Evolutionary conservation across 768 basidiomycete species (phyloP).

Genomic region (Pisolithus albus): DNA sequence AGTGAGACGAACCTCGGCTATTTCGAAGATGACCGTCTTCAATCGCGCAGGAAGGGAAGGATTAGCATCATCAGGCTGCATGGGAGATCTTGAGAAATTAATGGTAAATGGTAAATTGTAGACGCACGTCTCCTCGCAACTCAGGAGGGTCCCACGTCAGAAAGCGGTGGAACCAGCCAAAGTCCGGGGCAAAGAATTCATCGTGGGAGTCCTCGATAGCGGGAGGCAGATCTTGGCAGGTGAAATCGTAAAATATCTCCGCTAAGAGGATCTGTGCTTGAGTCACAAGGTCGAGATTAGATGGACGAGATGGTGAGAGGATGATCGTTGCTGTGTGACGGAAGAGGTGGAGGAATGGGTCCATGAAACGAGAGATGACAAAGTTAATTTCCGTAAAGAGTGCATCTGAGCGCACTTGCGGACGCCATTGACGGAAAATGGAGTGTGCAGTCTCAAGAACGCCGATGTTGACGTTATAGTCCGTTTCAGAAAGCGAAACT

Average conservation of each 20-base stretch:
- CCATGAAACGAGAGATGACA: slow-evolving; percentile 77
- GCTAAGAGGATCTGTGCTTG: slow-evolving; percentile 73
- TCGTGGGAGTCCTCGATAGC: slow-evolving; percentile 84
- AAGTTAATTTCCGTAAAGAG: slow-evolving; percentile 90
- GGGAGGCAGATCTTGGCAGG: slow-evolving; percentile 91
- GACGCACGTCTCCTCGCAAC: slow-evolving; percentile 57
- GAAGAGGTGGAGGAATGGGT: slow-evolving; percentile 81
- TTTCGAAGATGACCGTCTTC: slow-evolving; percentile 85
- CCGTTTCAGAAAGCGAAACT: slow-evolving; percentile 64
- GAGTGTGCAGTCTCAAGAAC: slow-evolving; percentile 94
- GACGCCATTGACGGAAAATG: slow-evolving; percentile 91
- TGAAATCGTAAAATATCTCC: slow-evolving; percentile 90
- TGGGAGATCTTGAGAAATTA: slow-evolving; percentile 1
- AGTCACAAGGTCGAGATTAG: slow-evolving; percentile 47
- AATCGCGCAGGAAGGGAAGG: slow-evolving; percentile 87
- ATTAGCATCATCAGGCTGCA: slow-evolving; percentile 69
- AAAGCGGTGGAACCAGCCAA: slow-evolving; percentile 75
- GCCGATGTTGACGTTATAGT: slow-evolving; percentile 82
- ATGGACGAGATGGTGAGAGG: slow-evolving; percentile 32
- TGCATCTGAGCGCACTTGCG: slow-evolving; percentile 78
- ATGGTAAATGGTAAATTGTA: background rate
- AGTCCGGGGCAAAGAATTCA: slow-evolving; percentile 68
- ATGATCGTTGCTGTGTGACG: slow-evolving; percentile 52
- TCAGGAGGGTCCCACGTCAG: slow-evolving; percentile 71
- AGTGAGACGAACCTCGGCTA: slow-evolving; percentile 58